A percentile compares a stretch with the other conserved stretches of the same genome.
phyloP scores from a whole-genome alignment of 169 alveolate genomes.

The Eimeria tenella region DNA sequence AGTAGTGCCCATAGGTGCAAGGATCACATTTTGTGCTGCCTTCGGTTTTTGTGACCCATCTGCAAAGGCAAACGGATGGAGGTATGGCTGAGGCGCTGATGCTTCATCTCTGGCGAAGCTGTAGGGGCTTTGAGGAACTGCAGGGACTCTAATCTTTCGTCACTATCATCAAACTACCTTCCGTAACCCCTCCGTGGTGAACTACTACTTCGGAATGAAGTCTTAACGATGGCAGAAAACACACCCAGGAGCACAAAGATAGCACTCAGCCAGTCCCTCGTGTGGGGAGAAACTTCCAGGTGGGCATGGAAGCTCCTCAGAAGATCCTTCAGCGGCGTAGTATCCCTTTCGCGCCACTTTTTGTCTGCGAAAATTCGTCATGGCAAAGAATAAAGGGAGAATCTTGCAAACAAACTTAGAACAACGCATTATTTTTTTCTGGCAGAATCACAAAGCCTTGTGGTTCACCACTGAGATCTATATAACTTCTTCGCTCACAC shows the following conservation, averaged over 20 bases:
- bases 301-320: slow-evolving; percentile 24
- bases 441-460: no score
- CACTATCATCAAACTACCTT: no score
- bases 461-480: no score
- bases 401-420: no score
- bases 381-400: no score
- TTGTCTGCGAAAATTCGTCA: slow-evolving; percentile 14
- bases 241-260: slow-evolving; percentile 68
- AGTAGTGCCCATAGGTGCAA: slow-evolving; percentile 49
- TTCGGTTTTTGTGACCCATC: not conserved
- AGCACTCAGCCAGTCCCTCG: slow-evolving; percentile 71
- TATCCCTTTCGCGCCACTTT: slow-evolving; percentile 9
- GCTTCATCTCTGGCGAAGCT: not conserved
- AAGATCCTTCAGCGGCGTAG: slow-evolving; percentile 70
- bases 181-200: no score
- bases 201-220: no score
- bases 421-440: no score
- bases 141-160: not conserved
- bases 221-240: not conserved
- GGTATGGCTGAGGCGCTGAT: not conserved
- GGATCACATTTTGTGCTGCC: not conserved
- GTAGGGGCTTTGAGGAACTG: not conserved
- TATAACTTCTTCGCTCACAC: no score
- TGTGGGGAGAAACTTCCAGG: slow-evolving; percentile 57
- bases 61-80: not conserved